These are phyloP conservation scores for Cytospora paraplurivora DNA, from an alignment of 2,329 filamentous ascomycete genomes.

Conservation along the genomic window DNA sequence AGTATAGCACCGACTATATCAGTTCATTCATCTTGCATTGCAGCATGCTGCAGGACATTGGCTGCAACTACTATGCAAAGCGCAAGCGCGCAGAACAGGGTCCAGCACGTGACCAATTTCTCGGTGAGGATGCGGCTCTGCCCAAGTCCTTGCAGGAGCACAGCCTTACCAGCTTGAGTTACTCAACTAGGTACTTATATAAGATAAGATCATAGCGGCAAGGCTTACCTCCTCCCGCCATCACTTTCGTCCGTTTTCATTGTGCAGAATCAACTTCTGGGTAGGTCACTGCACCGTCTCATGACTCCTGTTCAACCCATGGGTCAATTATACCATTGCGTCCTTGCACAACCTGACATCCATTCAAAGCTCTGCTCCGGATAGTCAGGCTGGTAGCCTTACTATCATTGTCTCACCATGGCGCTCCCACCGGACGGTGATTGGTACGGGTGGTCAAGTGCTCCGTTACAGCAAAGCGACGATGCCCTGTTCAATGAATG, in stretches of 20 bases:
- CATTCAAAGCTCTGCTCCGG: not conserved
- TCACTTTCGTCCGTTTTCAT: not conserved
- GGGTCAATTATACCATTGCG: not conserved
- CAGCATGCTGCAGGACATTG: not conserved
- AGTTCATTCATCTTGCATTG: not conserved
- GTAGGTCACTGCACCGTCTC: not conserved
- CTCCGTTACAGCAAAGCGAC: not conserved
- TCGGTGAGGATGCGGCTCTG: constrained; percentile 1
- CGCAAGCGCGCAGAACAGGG: not conserved
- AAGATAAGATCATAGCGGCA: not conserved
- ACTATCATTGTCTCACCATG: not conserved
- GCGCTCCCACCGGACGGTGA: not conserved
- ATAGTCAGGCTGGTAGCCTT: not conserved
- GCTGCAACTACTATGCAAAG: not conserved
- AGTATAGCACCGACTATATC: not conserved
- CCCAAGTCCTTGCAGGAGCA: not conserved
- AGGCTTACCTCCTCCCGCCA: not conserved
- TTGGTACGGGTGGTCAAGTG: not conserved
- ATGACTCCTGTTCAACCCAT: not conserved
- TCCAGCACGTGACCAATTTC: not conserved
- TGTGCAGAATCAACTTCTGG: not conserved
- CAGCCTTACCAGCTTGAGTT: not conserved
- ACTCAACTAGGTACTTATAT: not conserved
- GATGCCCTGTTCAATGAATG: not conserved
- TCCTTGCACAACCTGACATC: not conserved